Percentiles rank a stretch among this genome's conserved stretches.
Evolutionary conservation across 768 basidiomycete species (phyloP).

Genomic region (Tulasnella sp.): DNA sequence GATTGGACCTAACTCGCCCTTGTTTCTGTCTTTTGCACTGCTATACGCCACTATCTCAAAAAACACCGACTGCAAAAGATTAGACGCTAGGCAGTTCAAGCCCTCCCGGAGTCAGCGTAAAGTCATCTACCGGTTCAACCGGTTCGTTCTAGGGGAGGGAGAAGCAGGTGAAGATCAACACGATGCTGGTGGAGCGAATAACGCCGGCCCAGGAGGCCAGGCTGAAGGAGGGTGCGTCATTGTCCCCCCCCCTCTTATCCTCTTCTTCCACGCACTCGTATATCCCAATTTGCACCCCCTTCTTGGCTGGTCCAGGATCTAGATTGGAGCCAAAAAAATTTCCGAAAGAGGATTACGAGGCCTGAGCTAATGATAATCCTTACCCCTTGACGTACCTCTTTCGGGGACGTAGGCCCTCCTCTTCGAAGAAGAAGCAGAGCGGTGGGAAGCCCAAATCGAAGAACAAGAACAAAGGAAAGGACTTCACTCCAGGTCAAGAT

Average conservation of each 20-base stretch:
- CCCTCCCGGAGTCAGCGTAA: conserved; percentile 73
- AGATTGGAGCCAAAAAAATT: not conserved
- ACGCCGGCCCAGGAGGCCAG: not conserved
- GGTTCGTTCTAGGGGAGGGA: conserved; percentile 53
- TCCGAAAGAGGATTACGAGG: not conserved
- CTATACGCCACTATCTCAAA: not conserved
- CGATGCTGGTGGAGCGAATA: not conserved
- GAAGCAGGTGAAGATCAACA: conserved; percentile 25
- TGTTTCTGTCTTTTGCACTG: not conserved
- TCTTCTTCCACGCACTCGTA: not conserved
- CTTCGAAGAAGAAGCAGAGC: not conserved
- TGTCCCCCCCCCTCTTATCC: not conserved
- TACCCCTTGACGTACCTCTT: not conserved
- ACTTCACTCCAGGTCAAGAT: not conserved
- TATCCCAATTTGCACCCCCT: not conserved
- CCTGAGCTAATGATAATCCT: not conserved
- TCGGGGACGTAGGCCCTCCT: not conserved
- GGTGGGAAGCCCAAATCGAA: not conserved
- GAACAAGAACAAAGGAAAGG: conserved; percentile 11
- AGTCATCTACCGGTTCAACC: conserved; percentile 73
- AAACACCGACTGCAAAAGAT: conserved; percentile 42
- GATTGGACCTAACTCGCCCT: conserved; percentile 34
- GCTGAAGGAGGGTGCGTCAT: not conserved
- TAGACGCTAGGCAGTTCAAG: conserved; percentile 63
- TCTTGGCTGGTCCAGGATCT: no score